Evolutionary conservation across 2,329 filamentous ascomycete genomes (phyloP).

Genomic region (Exophiala calicioides): DNA sequence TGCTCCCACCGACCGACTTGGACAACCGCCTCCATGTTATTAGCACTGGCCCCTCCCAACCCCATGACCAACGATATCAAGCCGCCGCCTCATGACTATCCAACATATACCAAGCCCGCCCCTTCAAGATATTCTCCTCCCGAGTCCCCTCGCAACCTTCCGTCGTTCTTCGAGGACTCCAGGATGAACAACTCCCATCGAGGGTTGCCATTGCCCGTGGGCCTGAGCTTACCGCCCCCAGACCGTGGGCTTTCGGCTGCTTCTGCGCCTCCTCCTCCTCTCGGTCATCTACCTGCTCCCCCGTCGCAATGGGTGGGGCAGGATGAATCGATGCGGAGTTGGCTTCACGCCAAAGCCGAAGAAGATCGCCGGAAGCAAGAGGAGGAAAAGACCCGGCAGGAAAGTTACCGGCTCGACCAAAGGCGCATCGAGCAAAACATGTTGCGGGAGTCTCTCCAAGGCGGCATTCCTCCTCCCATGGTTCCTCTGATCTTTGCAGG

Average conservation of each 20-base stretch:
- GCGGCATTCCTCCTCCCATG: conserved; percentile 72
- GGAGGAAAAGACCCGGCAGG: conserved; percentile 67
- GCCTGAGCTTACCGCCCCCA: conserved; percentile 29
- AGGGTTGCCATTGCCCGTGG: conserved; percentile 66
- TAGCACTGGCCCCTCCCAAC: conserved; percentile 50
- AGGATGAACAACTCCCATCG: conserved; percentile 70
- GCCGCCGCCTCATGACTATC: conserved; percentile 52
- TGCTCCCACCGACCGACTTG: conserved; percentile 21
- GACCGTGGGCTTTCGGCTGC: conserved; percentile 28
- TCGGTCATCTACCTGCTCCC: conserved; percentile 62
- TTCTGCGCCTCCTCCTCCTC: conserved; percentile 39
- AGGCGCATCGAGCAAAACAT: conserved; percentile 72
- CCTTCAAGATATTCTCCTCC: conserved; percentile 45
- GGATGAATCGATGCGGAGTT: conserved; percentile 71
- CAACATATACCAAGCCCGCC: conserved; percentile 40
- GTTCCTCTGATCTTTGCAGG: conserved; percentile 74
- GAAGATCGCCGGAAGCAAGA: conserved; percentile 74
- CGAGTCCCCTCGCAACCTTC: conserved; percentile 37
- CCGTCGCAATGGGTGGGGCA: conserved; percentile 67
- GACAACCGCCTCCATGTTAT: conserved; percentile 47
- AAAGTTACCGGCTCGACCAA: conserved; percentile 69
- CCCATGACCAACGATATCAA: conserved; percentile 50
- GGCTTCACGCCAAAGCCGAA: conserved; percentile 70
- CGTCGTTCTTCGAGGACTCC: conserved; percentile 38
- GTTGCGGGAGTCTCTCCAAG: conserved; percentile 65